Conservation (phyloP, 192 early-diverging fungal genomes). For the Backusella parvicylindrica region DNA sequence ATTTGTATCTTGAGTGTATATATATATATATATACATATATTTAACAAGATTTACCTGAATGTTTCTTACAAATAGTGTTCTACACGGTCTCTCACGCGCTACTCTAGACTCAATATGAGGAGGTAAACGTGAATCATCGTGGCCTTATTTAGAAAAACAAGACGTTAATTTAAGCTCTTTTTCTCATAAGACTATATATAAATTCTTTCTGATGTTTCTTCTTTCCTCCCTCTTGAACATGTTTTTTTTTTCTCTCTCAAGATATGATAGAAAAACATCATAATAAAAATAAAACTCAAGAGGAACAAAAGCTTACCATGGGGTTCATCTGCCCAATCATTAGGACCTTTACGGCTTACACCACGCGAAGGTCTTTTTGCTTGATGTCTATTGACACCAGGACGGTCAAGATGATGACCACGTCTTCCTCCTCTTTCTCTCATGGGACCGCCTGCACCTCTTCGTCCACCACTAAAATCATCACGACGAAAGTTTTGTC, state of each 20-base stretch:
- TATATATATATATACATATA: neutral
- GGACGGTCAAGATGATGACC: neutral
- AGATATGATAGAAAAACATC: neutral
- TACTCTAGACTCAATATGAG: constrained; percentile 32
- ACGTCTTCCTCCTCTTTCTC: constrained; percentile 2
- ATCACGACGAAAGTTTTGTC: constrained; percentile 8
- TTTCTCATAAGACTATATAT: neutral
- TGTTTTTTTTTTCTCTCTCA: neutral
- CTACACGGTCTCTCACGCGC: constrained; percentile 39
- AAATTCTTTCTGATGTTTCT: neutral
- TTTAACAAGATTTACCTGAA: constrained; percentile 36
- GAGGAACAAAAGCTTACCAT: neutral
- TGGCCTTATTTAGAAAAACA: neutral
- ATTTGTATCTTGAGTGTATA: neutral
- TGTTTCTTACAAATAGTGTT: constrained; percentile 41
- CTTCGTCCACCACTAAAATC: neutral
- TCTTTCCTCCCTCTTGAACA: neutral
- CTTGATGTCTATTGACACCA: neutral
- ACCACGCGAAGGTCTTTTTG: neutral
- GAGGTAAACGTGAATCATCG: constrained; percentile 6
- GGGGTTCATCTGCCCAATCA: neutral
- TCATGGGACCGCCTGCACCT: neutral
- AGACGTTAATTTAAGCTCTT: neutral
- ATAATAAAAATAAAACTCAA: neutral
- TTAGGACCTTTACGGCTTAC: neutral